Conservation (phyloP, 257 asterid genomes). For the Solanum ossicruentum region DNA sequence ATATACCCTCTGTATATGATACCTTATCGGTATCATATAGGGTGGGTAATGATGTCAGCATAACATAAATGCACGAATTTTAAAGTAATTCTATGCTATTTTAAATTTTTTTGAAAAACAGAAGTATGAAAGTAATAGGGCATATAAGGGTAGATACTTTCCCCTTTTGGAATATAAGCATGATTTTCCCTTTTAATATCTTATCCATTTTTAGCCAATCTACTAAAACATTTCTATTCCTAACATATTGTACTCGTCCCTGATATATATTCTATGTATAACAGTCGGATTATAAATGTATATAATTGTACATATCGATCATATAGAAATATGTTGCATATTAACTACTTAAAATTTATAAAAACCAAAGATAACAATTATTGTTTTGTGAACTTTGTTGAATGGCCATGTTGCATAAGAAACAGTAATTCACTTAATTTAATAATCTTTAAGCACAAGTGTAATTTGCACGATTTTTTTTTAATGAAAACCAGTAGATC, state of each 20-base stretch:
- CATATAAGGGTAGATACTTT: no score
- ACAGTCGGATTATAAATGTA: not conserved
- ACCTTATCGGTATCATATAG: no score
- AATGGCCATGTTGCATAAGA: not conserved
- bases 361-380: not conserved
- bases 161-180: no score
- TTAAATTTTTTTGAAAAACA: no score
- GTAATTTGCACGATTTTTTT: not conserved
- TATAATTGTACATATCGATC: not conserved
- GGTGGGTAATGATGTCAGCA: no score
- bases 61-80: no score
- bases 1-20: no score
- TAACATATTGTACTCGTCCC: not conserved
- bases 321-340: not conserved
- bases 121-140: no score
- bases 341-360: not conserved
- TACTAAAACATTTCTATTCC: fast-evolving
- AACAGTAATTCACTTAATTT: not conserved
- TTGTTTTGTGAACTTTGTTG: not conserved
- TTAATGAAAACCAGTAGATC: not conserved
- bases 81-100: no score
- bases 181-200: no score
- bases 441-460: not conserved
- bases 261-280: not conserved
- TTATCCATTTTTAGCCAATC: not conserved